Conservation (phyloP, 2,329 filamentous ascomycete genomes). For the Fusarium sp. region DNA sequence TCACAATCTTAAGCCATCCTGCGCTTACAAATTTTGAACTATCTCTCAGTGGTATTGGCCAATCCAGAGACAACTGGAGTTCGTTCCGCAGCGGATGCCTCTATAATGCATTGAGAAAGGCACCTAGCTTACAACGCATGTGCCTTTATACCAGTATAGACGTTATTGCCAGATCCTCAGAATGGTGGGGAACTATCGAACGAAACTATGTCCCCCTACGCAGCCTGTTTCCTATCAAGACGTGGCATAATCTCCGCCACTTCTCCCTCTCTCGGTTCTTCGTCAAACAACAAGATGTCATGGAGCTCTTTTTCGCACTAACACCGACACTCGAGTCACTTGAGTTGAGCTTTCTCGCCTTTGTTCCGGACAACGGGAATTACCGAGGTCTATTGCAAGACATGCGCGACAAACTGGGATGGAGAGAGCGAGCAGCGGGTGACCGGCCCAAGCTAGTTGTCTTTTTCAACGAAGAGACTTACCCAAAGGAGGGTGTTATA, state of each 20-base stretch:
- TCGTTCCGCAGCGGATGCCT: slow-evolving; percentile 4
- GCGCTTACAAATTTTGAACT: slow-evolving; percentile 9
- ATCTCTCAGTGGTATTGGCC: neutral
- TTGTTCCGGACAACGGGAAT: slow-evolving; percentile 18
- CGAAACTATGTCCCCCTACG: slow-evolving; percentile 35
- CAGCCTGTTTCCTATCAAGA: slow-evolving; percentile 46
- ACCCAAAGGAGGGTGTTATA: fast-evolving
- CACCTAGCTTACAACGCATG: slow-evolving; percentile 38
- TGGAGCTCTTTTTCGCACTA: slow-evolving; percentile 44
- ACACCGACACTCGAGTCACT: slow-evolving; percentile 46
- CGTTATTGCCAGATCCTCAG: fast-evolving
- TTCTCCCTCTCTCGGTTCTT: slow-evolving; percentile 48
- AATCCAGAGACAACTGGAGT: fast-evolving
- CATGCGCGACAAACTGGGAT: neutral
- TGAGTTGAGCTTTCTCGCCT: slow-evolving; percentile 49
- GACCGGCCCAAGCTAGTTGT: slow-evolving; percentile 2
- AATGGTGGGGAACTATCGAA: fast-evolving
- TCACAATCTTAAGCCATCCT: neutral
- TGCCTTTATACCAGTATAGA: slow-evolving; percentile 21
- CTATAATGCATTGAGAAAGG: neutral
- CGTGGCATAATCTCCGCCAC: slow-evolving; percentile 45
- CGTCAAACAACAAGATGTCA: slow-evolving; percentile 44
- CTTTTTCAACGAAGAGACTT: neutral
- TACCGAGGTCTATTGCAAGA: slow-evolving; percentile 11
- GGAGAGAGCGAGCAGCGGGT: neutral